A percentile compares a stretch with the other conserved stretches of the same genome.
These are phyloP conservation scores for Circinella minor DNA, from an alignment of 371 early-diverging fungal genomes.

Conservation along the genomic window DNA sequence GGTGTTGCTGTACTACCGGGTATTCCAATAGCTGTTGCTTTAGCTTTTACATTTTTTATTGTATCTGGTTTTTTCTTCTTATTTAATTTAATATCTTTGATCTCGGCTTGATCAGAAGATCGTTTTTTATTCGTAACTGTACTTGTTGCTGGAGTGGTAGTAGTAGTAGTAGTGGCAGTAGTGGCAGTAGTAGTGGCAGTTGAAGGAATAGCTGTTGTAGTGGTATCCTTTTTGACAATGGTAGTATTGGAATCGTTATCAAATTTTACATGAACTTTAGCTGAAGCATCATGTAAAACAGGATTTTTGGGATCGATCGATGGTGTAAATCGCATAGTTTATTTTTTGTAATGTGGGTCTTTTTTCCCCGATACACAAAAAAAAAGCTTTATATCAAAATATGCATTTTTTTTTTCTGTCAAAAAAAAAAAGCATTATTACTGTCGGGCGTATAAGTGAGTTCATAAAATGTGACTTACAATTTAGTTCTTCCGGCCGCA, in stretches of 20 bases:
- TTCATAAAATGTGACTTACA: too few species aligned
- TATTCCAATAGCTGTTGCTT: slow-evolving; percentile 1
- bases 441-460: too few species aligned
- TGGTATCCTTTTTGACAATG: background rate
- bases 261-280: slow-evolving; percentile 47
- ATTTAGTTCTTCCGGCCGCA: too few species aligned
- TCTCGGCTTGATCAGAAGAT: background rate
- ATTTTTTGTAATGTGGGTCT: background rate
- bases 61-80: slow-evolving; percentile 2
- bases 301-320: slow-evolving; percentile 23
- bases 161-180: too few species aligned
- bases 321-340: slow-evolving; percentile 12
- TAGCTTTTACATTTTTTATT: background rate
- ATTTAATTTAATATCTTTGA: background rate
- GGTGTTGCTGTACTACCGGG: background rate
- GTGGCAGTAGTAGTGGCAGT: too few species aligned
- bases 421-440: too few species aligned
- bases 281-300: slow-evolving; percentile 28
- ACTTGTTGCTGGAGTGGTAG: too few species aligned
- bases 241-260: slow-evolving; percentile 24
- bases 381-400: background rate
- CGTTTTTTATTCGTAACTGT: background rate
- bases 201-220: background rate
- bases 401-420: too few species aligned
- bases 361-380: background rate